Evolutionary conservation across 2,329 filamentous ascomycete genomes (phyloP).

Genomic region (Scytalidium sp.): DNA sequence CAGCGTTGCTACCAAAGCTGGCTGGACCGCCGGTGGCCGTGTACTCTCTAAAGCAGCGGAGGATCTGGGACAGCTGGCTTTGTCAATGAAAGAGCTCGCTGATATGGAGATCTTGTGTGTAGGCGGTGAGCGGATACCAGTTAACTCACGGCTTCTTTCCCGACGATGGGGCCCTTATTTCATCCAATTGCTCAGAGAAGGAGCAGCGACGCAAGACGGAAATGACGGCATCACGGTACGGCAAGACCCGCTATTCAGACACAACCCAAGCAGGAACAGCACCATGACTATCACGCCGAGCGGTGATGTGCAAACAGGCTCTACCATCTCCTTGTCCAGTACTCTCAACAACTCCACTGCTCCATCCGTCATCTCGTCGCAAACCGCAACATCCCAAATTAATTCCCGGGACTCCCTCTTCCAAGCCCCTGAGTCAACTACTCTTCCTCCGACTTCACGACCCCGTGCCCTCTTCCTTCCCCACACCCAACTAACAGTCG

Average conservation of each 20-base stretch:
- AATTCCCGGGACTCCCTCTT: slow-evolving; percentile 8
- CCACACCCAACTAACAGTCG: slow-evolving; percentile 84
- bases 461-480: slow-evolving; percentile 89
- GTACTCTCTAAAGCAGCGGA: slow-evolving; percentile 75
- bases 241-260: slow-evolving; percentile 51
- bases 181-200: slow-evolving; percentile 82
- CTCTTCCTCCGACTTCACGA: slow-evolving; percentile 60
- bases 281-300: slow-evolving; percentile 80
- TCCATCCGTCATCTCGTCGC: slow-evolving; percentile 6
- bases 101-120: slow-evolving; percentile 98
- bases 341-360: slow-evolving; percentile 34
- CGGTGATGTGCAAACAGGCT: slow-evolving; percentile 46
- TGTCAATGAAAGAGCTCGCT: slow-evolving; percentile 77
- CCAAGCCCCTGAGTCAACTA: slow-evolving; percentile 36
- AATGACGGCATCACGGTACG: slow-evolving; percentile 74
- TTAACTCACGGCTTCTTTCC: slow-evolving; percentile 86
- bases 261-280: slow-evolving; percentile 68
- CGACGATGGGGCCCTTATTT: slow-evolving; percentile 95
- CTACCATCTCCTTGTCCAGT: slow-evolving; percentile 44
- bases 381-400: slow-evolving; percentile 5
- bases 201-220: slow-evolving; percentile 65
- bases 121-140: slow-evolving; percentile 84
- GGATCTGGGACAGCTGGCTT: slow-evolving; percentile 77
- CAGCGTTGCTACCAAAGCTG: slow-evolving; percentile 44
- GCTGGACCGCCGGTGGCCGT: slow-evolving; percentile 71